These are phyloP conservation scores for Dactylellina haptotyla DNA, from an alignment of 2,329 filamentous ascomycete genomes.

Conservation along the genomic window DNA sequence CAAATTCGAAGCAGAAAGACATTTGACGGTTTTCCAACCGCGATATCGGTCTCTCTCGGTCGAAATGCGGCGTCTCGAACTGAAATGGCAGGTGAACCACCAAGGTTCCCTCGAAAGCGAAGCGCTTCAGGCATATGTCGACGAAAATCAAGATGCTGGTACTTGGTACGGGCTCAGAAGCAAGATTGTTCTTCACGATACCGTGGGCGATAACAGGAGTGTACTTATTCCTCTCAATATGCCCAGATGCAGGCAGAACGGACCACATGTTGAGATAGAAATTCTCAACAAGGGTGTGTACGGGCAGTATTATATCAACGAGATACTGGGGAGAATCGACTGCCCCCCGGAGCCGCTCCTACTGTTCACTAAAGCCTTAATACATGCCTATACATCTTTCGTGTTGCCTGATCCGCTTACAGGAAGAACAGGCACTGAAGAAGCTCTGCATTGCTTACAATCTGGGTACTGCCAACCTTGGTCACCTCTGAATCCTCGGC, in stretches of 20 bases:
- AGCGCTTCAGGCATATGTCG: slow-evolving; percentile 67
- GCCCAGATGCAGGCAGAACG: slow-evolving; percentile 58
- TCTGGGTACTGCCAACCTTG: slow-evolving; percentile 68
- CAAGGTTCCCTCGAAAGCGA: slow-evolving; percentile 63
- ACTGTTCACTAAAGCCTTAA: slow-evolving; percentile 68
- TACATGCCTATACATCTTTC: slow-evolving; percentile 72
- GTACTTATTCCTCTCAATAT: slow-evolving; percentile 68
- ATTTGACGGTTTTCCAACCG: slow-evolving; percentile 66
- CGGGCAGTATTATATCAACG: slow-evolving; percentile 67
- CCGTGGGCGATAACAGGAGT: slow-evolving; percentile 61
- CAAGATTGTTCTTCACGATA: slow-evolving; percentile 69
- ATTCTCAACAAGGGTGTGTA: slow-evolving; percentile 62
- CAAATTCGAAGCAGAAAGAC: slow-evolving; percentile 64
- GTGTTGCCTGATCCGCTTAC: slow-evolving; percentile 70
- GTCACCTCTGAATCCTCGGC: slow-evolving; percentile 59
- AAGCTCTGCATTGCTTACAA: slow-evolving; percentile 66
- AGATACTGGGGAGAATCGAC: slow-evolving; percentile 67
- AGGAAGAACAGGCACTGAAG: slow-evolving; percentile 70
- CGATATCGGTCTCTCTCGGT: slow-evolving; percentile 60
- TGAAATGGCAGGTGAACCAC: slow-evolving; percentile 67
- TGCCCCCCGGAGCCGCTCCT: slow-evolving; percentile 69
- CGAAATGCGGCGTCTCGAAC: slow-evolving; percentile 67
- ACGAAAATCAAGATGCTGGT: slow-evolving; percentile 69
- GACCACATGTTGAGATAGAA: slow-evolving; percentile 64
- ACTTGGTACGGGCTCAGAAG: slow-evolving; percentile 70